Evolutionary conservation across 83 land plant genomes (phyloP).

Genomic region (Picea abies): DNA sequence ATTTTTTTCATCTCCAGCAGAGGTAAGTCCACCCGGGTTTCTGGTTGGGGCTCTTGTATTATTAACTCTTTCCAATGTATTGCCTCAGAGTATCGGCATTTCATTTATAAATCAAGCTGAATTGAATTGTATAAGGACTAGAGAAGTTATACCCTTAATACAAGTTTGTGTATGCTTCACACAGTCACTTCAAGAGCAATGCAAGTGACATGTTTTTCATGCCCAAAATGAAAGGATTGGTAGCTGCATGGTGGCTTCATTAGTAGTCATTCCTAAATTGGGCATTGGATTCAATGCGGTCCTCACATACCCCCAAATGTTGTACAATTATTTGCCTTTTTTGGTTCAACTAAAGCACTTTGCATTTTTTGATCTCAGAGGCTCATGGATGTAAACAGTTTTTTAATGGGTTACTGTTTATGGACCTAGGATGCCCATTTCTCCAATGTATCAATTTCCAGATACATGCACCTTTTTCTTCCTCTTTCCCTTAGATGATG

Average conservation of each 20-base stretch:
- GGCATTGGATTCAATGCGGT: conserved; percentile 14
- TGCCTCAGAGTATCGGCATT: conserved; percentile 12
- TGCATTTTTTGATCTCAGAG: conserved; percentile 19
- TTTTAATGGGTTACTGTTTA: conserved; percentile 9
- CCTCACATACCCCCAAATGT: conserved; percentile 11
- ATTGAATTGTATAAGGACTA: conserved; percentile 3
- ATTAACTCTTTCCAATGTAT: conserved; percentile 20
- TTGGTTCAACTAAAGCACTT: conserved; percentile 12
- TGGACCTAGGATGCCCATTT: conserved; percentile 9
- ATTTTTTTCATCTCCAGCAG: conserved; percentile 10
- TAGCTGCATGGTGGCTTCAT: conserved; percentile 14
- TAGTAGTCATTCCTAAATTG: conserved; percentile 8
- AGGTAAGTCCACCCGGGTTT: background rate
- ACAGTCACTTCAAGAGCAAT: background rate
- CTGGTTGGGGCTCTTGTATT: conserved; percentile 18
- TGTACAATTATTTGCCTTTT: conserved; percentile 16
- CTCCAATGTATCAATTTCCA: conserved; percentile 4
- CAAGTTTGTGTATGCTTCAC: conserved; percentile 10
- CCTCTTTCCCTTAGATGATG: background rate
- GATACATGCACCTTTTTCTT: background rate
- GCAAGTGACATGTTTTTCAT: conserved; percentile 11
- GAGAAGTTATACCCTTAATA: conserved; percentile 14
- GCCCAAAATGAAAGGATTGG: conserved; percentile 14
- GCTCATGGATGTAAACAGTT: conserved; percentile 17
- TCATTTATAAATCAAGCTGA: conserved; percentile 9